Evolutionary conservation across 2,329 filamentous ascomycete species (phyloP).

Genomic region (Cercospora zeina): DNA sequence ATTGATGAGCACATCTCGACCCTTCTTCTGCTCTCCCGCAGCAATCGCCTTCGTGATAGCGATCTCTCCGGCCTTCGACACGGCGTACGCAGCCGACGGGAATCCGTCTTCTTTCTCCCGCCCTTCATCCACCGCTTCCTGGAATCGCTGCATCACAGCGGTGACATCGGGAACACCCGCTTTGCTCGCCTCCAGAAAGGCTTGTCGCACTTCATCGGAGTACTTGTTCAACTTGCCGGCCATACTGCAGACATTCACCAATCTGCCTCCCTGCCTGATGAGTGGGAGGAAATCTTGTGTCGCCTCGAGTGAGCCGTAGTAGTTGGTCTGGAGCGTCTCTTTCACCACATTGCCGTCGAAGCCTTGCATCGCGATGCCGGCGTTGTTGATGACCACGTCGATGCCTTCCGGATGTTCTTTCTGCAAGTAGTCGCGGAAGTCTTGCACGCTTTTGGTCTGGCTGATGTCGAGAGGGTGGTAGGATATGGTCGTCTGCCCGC

Average conservation of each 20-base stretch:
- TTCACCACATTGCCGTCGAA: constrained; percentile 52
- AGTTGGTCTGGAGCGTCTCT: constrained; percentile 54
- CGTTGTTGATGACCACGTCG: constrained; percentile 58
- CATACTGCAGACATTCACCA: constrained; percentile 54
- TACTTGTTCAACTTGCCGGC: constrained; percentile 51
- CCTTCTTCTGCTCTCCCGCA: constrained; percentile 33
- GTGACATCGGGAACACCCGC: constrained; percentile 45
- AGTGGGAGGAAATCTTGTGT: constrained; percentile 50
- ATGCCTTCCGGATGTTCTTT: constrained; percentile 52
- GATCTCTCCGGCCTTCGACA: constrained; percentile 43
- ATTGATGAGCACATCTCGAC: constrained; percentile 38
- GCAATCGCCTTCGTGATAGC: constrained; percentile 42
- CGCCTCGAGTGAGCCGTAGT: constrained; percentile 54
- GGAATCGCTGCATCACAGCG: constrained; percentile 53
- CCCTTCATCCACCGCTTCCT: constrained; percentile 48
- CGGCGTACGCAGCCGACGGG: constrained; percentile 53
- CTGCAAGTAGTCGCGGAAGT: constrained; percentile 47
- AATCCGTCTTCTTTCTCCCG: constrained; percentile 52
- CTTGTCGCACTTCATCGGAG: constrained; percentile 45
- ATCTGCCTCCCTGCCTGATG: constrained; percentile 48
- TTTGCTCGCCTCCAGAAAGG: constrained; percentile 44
- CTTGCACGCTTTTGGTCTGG: constrained; percentile 47
- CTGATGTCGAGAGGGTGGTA: constrained; percentile 54
- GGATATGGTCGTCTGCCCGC: constrained; percentile 51
- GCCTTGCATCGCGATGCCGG: constrained; percentile 42